phyloP scores from a whole-genome alignment of 352 stramenopile species.

The Peronospora farinosa region DNA sequence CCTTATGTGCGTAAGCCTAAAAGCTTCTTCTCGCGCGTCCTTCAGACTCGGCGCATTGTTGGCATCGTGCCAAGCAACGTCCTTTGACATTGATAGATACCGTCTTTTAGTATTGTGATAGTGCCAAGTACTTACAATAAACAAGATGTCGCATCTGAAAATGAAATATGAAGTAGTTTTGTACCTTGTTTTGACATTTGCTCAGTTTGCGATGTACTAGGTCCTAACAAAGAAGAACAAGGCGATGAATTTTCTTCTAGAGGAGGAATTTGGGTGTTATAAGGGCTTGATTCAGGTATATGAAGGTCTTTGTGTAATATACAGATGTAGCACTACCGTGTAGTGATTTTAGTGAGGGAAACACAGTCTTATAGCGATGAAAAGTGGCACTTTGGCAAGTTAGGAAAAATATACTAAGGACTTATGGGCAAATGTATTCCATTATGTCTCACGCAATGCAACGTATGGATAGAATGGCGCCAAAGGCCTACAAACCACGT shows the following conservation, averaged over 20 bases:
- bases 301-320: too few species aligned
- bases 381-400: background rate
- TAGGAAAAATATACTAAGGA: background rate
- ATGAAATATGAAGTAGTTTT: background rate
- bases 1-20: slow-evolving; percentile 3
- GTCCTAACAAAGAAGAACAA: background rate
- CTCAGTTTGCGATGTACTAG: background rate
- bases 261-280: too few species aligned
- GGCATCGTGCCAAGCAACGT: slow-evolving; percentile 10
- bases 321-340: too few species aligned
- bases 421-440: background rate
- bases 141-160: too few species aligned
- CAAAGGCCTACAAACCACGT: slow-evolving; percentile 26
- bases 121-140: background rate
- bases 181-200: background rate
- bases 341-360: background rate
- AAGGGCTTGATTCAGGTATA: too few species aligned
- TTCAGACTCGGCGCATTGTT: slow-evolving; percentile 15
- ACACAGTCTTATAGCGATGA: background rate
- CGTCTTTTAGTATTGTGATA: background rate
- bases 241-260: too few species aligned
- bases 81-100: slow-evolving; percentile 6
- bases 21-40: slow-evolving; percentile 12
- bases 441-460: background rate
- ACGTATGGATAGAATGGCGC: background rate